Evolutionary conservation across 2,329 filamentous ascomycete genomes (phyloP).

Genomic region (Tolypocladium guangdongense): DNA sequence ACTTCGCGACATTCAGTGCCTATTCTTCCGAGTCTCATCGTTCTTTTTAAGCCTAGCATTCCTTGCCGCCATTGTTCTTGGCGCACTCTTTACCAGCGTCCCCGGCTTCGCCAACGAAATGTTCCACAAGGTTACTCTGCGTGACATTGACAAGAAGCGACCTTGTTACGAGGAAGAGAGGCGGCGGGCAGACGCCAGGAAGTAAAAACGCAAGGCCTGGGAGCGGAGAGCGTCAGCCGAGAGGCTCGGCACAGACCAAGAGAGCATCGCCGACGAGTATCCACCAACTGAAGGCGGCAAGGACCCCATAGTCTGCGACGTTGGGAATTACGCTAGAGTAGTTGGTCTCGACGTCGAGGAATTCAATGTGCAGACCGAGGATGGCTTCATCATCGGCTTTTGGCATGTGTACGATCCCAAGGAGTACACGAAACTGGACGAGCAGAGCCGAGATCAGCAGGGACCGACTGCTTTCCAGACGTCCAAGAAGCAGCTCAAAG

Average conservation of each 20-base stretch:
- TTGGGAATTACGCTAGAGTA: constrained; percentile 74
- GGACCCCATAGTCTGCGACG: constrained; percentile 68
- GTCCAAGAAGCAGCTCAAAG: constrained; percentile 23
- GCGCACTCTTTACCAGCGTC: constrained; percentile 59
- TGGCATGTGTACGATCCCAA: constrained; percentile 85
- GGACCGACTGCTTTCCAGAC: constrained; percentile 52
- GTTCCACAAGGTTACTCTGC: constrained; percentile 43
- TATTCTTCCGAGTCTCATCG: constrained; percentile 54
- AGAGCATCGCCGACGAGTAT: constrained; percentile 43
- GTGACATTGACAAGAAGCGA: constrained; percentile 46
- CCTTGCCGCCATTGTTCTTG: constrained; percentile 63
- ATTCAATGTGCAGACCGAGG: constrained; percentile 81
- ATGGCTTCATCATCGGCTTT: constrained; percentile 80
- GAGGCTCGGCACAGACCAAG: constrained; percentile 27
- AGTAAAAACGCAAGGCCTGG: constrained; percentile 54
- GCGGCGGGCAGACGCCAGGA: constrained; percentile 43
- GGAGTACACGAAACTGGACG: constrained; percentile 48
- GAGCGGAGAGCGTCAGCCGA: constrained; percentile 28
- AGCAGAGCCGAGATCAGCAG: constrained; percentile 36
- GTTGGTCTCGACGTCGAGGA: constrained; percentile 80
- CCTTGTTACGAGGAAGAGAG: constrained; percentile 67
- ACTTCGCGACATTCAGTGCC: constrained; percentile 53
- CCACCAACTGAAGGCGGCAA: constrained; percentile 68
- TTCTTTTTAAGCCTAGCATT: constrained; percentile 71
- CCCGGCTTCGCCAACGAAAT: constrained; percentile 37